phyloP scores from a whole-genome alignment of 2,329 filamentous ascomycete genomes.

The Teratosphaeria pseudoeucalypti region DNA sequence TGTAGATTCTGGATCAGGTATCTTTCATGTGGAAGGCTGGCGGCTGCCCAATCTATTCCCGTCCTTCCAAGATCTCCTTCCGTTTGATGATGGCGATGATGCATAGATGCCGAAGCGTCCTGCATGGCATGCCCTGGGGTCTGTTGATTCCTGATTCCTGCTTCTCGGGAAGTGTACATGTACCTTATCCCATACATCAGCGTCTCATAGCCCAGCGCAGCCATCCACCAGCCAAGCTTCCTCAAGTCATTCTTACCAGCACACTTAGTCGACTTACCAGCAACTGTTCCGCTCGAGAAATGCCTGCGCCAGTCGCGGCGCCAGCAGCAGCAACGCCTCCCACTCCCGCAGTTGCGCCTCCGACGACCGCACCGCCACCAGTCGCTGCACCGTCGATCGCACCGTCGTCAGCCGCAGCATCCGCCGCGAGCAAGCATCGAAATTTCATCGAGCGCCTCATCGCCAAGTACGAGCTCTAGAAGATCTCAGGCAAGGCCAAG shows the following conservation, averaged over 20 bases:
- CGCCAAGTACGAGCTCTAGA: neutral
- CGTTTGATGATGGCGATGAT: neutral
- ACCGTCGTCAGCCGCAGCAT: neutral
- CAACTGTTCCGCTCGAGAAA: neutral
- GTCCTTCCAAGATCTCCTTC: neutral
- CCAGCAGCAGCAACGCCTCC: neutral
- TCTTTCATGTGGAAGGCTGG: neutral
- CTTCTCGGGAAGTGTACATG: neutral
- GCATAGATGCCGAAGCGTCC: neutral
- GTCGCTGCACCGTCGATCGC: neutral
- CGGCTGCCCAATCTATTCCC: neutral
- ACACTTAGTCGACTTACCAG: neutral
- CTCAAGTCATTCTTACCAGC: neutral
- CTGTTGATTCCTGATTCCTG: neutral
- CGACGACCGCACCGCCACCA: neutral
- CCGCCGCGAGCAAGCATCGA: neutral
- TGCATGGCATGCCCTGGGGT: neutral
- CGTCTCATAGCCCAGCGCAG: neutral
- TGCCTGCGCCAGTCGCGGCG: neutral
- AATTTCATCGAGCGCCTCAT: neutral
- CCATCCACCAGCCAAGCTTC: neutral
- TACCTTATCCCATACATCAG: neutral
- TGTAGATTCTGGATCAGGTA: too few species aligned
- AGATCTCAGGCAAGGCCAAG: neutral
- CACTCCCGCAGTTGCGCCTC: neutral